Percentiles rank a stretch among this genome's conserved stretches.
phyloP scores from a whole-genome alignment of 345 rosid genomes.

The Syzygium aqueum region DNA sequence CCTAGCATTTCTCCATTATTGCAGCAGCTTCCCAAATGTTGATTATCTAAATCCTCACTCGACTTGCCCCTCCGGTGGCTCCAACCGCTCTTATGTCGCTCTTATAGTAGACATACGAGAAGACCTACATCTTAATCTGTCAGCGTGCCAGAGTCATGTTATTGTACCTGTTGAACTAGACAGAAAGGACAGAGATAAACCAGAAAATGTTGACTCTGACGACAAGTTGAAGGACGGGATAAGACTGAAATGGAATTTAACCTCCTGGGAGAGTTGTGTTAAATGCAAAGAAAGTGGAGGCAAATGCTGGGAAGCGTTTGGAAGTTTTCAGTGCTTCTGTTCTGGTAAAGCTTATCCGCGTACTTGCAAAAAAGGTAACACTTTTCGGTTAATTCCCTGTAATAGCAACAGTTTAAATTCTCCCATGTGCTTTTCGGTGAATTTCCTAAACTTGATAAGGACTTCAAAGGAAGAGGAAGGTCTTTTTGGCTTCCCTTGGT shows the following conservation, averaged over 20 bases:
- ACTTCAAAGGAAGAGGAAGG: background rate
- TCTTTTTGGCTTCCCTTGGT: background rate
- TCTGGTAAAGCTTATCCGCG: too few relatives aligned
- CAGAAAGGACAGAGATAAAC: background rate
- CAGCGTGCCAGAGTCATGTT: background rate
- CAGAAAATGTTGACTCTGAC: fast-evolving
- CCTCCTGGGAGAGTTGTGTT: background rate
- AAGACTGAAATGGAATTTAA: background rate
- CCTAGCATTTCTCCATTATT: background rate
- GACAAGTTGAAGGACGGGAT: background rate
- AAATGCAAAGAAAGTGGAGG: background rate
- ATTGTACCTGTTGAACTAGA: background rate
- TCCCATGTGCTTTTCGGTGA: background rate
- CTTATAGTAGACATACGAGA: fast-evolving
- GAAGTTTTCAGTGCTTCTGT: background rate
- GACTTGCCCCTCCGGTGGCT: fast-evolving
- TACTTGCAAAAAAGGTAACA: background rate
- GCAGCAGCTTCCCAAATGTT: background rate
- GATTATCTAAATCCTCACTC: background rate
- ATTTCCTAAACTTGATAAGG: background rate
- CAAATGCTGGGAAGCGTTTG: background rate
- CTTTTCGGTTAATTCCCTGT: background rate
- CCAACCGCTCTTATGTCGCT: background rate
- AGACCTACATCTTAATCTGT: fast-evolving
- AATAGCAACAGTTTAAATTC: background rate